Conservation (phyloP, 2,329 filamentous ascomycete genomes). For the Monosporascus sp. region DNA sequence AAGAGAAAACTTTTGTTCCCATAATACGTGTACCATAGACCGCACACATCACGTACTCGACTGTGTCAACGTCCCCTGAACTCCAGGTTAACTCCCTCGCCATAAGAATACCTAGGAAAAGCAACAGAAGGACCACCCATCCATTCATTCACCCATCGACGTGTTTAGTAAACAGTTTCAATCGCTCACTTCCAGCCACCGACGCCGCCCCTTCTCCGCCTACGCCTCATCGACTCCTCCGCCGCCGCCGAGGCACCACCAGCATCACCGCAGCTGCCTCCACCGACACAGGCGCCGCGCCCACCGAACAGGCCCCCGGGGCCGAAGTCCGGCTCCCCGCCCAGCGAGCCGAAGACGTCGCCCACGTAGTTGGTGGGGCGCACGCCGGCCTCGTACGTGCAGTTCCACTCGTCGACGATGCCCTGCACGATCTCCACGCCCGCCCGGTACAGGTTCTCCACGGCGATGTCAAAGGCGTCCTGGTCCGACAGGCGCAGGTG, state of each 20-base stretch:
- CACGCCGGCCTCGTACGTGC: slow-evolving; percentile 53
- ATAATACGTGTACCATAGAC: no score
- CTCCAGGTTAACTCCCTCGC: no score
- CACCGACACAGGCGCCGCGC: not conserved
- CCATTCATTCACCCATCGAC: not conserved
- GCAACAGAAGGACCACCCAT: not conserved
- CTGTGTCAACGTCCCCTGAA: no score
- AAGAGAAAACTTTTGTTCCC: no score
- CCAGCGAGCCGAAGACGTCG: slow-evolving; percentile 66
- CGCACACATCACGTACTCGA: no score
- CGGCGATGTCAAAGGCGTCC: slow-evolving; percentile 58
- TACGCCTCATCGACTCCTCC: not conserved
- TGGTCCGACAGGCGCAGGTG: slow-evolving; percentile 58
- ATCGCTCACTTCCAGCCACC: not conserved
- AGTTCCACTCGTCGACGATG: slow-evolving; percentile 57
- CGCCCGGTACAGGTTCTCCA: slow-evolving; percentile 62
- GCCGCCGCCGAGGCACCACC: not conserved
- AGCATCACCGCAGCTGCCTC: not conserved
- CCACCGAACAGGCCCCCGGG: slow-evolving; percentile 35
- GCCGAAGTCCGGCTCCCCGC: slow-evolving; percentile 62
- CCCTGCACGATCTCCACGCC: slow-evolving; percentile 62
- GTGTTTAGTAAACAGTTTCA: not conserved
- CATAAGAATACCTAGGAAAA: no score
- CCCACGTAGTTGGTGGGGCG: slow-evolving; percentile 61
- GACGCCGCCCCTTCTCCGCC: not conserved